A percentile compares a stretch with the other conserved stretches of the same genome.
These are phyloP conservation scores for Coemansia sp. DNA, from an alignment of 192 early-diverging fungal genomes.

Conservation along the genomic window DNA sequence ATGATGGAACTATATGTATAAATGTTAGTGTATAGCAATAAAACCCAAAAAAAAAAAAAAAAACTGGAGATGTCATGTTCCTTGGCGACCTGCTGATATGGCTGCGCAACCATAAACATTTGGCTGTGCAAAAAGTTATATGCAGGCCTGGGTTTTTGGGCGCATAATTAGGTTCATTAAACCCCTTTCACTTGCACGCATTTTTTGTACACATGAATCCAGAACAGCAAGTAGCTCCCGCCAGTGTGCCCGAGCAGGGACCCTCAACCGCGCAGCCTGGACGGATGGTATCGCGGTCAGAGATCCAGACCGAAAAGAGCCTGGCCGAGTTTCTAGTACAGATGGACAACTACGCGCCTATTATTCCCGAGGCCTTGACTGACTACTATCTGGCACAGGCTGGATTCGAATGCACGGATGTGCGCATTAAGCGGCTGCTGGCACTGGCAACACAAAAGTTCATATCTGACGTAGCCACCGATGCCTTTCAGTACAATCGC, in stretches of 20 bases:
- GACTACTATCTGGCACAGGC: constrained; percentile 83
- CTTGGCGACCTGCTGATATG: background rate
- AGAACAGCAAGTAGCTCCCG: background rate
- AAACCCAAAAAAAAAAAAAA: background rate
- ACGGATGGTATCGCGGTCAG: constrained; percentile 40
- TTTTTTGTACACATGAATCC: background rate
- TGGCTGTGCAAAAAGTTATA: no score
- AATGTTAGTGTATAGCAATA: no score
- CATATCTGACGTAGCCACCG: constrained; percentile 71
- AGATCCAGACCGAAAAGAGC: constrained; percentile 66
- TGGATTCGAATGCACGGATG: constrained; percentile 70
- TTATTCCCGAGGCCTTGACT: constrained; percentile 91
- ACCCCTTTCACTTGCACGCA: background rate
- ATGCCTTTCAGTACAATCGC: constrained; percentile 73
- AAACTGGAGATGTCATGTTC: background rate
- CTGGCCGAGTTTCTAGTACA: constrained; percentile 83
- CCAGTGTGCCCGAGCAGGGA: constrained; percentile 11
- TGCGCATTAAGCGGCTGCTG: constrained; percentile 67
- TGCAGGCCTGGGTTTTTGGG: no score
- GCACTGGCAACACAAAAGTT: constrained; percentile 80
- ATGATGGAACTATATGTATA: background rate
- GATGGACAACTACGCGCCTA: constrained; percentile 68
- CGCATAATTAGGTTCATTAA: background rate
- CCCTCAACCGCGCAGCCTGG: constrained; percentile 20
- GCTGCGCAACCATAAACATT: background rate